Conservation (phyloP, 2,329 filamentous ascomycete species). For the Trichoderma cornu-damae region DNA sequence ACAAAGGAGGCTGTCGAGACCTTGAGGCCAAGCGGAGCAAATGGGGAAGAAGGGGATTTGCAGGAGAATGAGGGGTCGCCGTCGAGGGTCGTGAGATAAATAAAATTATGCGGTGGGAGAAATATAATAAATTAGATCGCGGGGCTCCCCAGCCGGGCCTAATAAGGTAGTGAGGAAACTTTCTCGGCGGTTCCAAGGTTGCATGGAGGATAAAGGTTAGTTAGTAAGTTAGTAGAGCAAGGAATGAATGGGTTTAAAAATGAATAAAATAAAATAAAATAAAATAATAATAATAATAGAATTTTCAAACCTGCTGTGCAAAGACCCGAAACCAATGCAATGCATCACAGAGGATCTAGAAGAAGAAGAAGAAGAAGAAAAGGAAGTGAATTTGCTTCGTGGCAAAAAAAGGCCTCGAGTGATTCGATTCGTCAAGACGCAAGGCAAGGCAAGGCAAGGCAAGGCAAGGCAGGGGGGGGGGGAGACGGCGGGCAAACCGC, state of each 20-base stretch:
- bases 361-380: constrained; percentile 15
- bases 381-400: constrained; percentile 5
- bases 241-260: no score
- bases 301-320: neutral
- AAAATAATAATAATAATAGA: no score
- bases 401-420: neutral
- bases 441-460: constrained; percentile 13
- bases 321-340: neutral
- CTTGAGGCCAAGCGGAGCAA: neutral
- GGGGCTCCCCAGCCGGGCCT: constrained; percentile 9
- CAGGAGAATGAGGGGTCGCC: constrained; percentile 11
- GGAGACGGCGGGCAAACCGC: no score
- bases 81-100: constrained; percentile 8
- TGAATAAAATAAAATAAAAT: no score
- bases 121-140: constrained; percentile 12
- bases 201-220: neutral
- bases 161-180: constrained; percentile 3
- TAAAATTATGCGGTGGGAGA: constrained; percentile 7
- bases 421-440: no score
- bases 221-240: no score
- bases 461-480: constrained; percentile 15
- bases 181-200: neutral
- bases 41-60: neutral
- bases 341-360: neutral
- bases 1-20: neutral